These are phyloP conservation scores for Metarhizium guizhouense DNA, from an alignment of 2,329 filamentous ascomycete genomes.

Conservation along the genomic window DNA sequence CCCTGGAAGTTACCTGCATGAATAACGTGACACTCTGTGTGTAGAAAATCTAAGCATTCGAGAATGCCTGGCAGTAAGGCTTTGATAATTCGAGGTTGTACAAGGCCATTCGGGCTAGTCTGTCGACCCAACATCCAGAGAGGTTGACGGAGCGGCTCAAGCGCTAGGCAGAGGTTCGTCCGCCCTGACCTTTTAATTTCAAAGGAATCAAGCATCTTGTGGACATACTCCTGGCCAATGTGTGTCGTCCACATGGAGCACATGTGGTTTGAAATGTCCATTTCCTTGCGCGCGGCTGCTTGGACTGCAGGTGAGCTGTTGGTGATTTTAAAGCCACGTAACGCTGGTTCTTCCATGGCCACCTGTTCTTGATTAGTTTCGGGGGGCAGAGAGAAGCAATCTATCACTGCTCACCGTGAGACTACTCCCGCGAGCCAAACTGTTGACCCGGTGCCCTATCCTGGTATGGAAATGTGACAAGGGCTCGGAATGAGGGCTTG, in stretches of 20 bases:
- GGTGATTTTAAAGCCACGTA: slow-evolving; percentile 20
- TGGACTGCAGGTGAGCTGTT: slow-evolving; percentile 15
- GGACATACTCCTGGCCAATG: slow-evolving; percentile 13
- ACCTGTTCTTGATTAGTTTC: slow-evolving; percentile 7
- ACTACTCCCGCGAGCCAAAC: slow-evolving; percentile 26
- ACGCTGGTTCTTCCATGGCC: slow-evolving; percentile 15
- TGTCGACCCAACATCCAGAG: slow-evolving; percentile 18
- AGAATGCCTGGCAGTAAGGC: slow-evolving; percentile 25
- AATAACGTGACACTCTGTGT: slow-evolving; percentile 28
- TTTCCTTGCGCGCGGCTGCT: slow-evolving; percentile 14
- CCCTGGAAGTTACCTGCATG: slow-evolving; percentile 28
- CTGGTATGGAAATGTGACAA: too few species aligned
- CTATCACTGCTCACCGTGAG: slow-evolving; percentile 14
- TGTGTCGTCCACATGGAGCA: slow-evolving; percentile 13
- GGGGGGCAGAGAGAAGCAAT: not conserved
- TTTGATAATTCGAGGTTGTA: slow-evolving; percentile 15
- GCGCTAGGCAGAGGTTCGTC: slow-evolving; percentile 14
- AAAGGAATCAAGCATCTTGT: slow-evolving; percentile 15
- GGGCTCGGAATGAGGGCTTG: too few species aligned
- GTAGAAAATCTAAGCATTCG: slow-evolving; percentile 29
- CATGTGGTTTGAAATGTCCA: slow-evolving; percentile 15
- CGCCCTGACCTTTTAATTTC: slow-evolving; percentile 12
- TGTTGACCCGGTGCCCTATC: slow-evolving; percentile 28
- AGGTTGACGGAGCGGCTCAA: slow-evolving; percentile 17
- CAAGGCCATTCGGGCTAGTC: slow-evolving; percentile 9